These are phyloP conservation scores for Cyberlindnera samutprakarnensis DNA, from an alignment of 805 yeast genomes.

Conservation along the genomic window DNA sequence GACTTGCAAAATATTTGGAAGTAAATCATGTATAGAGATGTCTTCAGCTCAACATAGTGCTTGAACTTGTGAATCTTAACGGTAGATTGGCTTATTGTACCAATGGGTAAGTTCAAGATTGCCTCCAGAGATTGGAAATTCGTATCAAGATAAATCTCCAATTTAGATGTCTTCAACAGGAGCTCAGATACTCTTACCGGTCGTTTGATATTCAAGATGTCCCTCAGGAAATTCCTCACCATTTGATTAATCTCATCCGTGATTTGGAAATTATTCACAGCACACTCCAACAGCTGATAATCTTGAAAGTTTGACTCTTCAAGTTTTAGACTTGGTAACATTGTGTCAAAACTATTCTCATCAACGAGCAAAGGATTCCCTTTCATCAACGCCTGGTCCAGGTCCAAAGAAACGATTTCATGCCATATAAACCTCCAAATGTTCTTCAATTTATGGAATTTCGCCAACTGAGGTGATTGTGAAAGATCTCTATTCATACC, in stretches of 20 bases:
- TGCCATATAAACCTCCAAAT: slow-evolving; percentile 57
- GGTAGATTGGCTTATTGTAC: slow-evolving; percentile 12
- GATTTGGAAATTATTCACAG: slow-evolving; percentile 26
- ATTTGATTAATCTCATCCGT: slow-evolving; percentile 25
- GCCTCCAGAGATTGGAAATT: slow-evolving; percentile 20
- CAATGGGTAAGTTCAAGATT: slow-evolving; percentile 21
- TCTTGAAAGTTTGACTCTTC: slow-evolving; percentile 29
- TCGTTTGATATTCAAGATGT: slow-evolving; percentile 33
- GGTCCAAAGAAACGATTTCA: slow-evolving; percentile 38
- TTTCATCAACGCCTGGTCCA: slow-evolving; percentile 34
- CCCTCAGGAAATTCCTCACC: slow-evolving; percentile 27
- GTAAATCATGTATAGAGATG: slow-evolving; percentile 20
- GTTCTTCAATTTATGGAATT: slow-evolving; percentile 28
- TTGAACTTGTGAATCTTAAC: slow-evolving; percentile 21
- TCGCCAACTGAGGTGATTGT: slow-evolving; percentile 20
- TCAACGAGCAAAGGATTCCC: slow-evolving; percentile 40
- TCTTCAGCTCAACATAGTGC: slow-evolving; percentile 21
- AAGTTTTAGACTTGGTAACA: slow-evolving; percentile 34
- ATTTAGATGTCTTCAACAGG: slow-evolving; percentile 24
- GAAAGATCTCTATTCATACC: slow-evolving; percentile 54
- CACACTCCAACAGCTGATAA: slow-evolving; percentile 33
- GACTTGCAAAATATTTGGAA: slow-evolving; percentile 18
- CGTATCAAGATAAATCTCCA: slow-evolving; percentile 29
- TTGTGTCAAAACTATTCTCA: slow-evolving; percentile 41
- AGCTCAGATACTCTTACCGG: slow-evolving; percentile 32